phyloP scores from a whole-genome alignment of 345 rosid species.

The Syzygium aromaticum region DNA sequence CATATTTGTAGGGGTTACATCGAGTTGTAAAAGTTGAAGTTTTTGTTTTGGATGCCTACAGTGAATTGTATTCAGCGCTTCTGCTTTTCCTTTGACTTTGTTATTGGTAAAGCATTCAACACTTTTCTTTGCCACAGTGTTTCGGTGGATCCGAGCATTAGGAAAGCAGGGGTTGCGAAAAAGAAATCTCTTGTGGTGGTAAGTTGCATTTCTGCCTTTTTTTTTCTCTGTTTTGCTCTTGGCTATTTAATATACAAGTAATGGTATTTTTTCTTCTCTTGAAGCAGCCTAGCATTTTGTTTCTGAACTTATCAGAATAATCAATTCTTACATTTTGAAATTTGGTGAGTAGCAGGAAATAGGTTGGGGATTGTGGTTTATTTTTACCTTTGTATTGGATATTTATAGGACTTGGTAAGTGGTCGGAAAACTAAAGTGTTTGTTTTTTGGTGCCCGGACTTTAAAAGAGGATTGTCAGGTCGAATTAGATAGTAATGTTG shows the following conservation, averaged over 20 bases:
- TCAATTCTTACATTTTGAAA: background rate
- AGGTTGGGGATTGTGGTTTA: background rate
- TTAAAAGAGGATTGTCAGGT: background rate
- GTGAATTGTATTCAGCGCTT: background rate
- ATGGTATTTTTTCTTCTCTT: background rate
- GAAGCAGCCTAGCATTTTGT: background rate
- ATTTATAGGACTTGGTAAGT: background rate
- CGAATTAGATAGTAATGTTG: background rate
- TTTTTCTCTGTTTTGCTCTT: background rate
- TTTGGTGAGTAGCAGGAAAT: background rate
- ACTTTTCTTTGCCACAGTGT: background rate
- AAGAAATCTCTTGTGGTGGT: background rate
- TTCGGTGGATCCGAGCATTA: background rate
- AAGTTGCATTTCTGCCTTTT: background rate
- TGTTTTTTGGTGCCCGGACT: background rate
- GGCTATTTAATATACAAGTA: background rate
- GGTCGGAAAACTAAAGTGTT: background rate
- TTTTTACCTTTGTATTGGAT: background rate
- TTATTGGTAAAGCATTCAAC: background rate
- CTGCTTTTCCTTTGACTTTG: background rate
- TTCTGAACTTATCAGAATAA: background rate
- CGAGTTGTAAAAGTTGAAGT: background rate
- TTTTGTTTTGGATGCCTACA: background rate
- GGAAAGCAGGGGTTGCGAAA: background rate
- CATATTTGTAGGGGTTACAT: background rate